phyloP scores from a whole-genome alignment of 768 basidiomycete species.

The Sutorius australiensis region DNA sequence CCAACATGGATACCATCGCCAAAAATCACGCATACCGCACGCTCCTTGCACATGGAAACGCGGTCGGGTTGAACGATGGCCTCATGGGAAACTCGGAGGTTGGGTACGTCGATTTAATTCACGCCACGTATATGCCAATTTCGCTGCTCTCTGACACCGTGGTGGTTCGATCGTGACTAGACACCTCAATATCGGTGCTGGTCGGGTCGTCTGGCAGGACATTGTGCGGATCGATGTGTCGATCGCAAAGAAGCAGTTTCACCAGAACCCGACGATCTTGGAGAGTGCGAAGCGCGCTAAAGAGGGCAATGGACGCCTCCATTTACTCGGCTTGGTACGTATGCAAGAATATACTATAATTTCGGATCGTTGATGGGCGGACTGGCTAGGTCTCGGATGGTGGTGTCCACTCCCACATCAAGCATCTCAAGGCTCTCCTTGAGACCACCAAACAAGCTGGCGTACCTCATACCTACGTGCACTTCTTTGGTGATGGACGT shows the following conservation, averaged over 20 bases:
- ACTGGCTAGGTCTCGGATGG: conserved; percentile 77
- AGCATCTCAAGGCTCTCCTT: conserved; percentile 84
- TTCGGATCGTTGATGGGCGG: conserved; percentile 1
- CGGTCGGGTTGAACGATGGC: conserved; percentile 89
- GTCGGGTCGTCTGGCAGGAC: conserved; percentile 95
- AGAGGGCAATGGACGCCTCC: conserved; percentile 76
- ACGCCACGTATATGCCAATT: neutral
- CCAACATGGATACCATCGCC: conserved; percentile 85
- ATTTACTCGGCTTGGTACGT: conserved; percentile 82
- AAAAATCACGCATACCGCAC: conserved; percentile 69
- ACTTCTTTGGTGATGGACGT: conserved; percentile 93
- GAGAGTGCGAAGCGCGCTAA: conserved; percentile 75
- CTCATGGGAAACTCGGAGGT: conserved; percentile 99
- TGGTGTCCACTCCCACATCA: conserved; percentile 95
- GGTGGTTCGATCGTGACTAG: conserved; percentile 36
- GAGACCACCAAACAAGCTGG: conserved; percentile 84
- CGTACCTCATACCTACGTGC: conserved; percentile 83
- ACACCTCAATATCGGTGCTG: conserved; percentile 93
- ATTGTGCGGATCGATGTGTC: conserved; percentile 92
- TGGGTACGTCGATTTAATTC: conserved; percentile 53
- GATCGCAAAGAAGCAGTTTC: conserved; percentile 86
- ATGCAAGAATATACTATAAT: neutral
- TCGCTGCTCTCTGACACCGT: conserved; percentile 1
- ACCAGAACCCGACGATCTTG: conserved; percentile 71
- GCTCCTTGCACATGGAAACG: conserved; percentile 82